These are phyloP conservation scores for Globisporangium irregulare DNA, from an alignment of 352 stramenopile species.

Conservation along the genomic window DNA sequence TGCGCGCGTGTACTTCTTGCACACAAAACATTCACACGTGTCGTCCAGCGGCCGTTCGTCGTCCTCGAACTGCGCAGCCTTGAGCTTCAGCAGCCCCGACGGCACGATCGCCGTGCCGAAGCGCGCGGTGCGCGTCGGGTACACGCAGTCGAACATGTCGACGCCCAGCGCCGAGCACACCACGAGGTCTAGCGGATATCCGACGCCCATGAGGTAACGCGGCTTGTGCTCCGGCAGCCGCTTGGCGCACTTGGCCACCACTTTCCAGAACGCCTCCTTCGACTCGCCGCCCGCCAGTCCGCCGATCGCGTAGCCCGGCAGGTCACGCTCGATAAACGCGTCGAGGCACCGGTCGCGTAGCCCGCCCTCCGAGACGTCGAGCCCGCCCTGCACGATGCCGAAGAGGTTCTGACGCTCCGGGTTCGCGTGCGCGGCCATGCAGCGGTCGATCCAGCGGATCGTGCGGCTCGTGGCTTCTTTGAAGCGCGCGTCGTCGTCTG, in stretches of 20 bases:
- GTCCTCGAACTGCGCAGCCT: slow-evolving; percentile 45
- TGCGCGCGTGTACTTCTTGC: slow-evolving; percentile 66
- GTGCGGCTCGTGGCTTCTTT: slow-evolving; percentile 90
- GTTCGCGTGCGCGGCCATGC: slow-evolving; percentile 85
- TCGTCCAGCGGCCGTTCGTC: slow-evolving; percentile 67
- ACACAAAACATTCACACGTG: slow-evolving; percentile 69
- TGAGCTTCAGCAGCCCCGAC: slow-evolving; percentile 71
- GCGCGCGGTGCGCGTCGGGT: slow-evolving; percentile 93
- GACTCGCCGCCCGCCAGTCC: slow-evolving; percentile 92
- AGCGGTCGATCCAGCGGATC: slow-evolving; percentile 95
- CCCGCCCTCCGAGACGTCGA: slow-evolving; percentile 90
- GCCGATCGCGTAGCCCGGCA: slow-evolving; percentile 94
- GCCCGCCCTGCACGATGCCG: slow-evolving; percentile 94
- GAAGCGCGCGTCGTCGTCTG: slow-evolving; percentile 88
- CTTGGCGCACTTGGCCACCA: slow-evolving; percentile 79
- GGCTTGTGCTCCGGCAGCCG: slow-evolving; percentile 92
- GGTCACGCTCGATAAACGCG: slow-evolving; percentile 83
- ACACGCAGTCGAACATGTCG: slow-evolving; percentile 98
- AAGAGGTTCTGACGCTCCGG: slow-evolving; percentile 94
- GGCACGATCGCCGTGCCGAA: slow-evolving; percentile 93
- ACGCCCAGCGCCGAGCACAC: slow-evolving; percentile 95
- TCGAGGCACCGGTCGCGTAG: slow-evolving; percentile 93
- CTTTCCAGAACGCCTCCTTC: slow-evolving; percentile 95
- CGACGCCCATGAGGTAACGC: slow-evolving; percentile 98
- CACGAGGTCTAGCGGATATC: slow-evolving; percentile 96